Evolutionary conservation across 1,284 basidiomycete genomes (phyloP).

Genomic region (Moesziomyces sp.): DNA sequence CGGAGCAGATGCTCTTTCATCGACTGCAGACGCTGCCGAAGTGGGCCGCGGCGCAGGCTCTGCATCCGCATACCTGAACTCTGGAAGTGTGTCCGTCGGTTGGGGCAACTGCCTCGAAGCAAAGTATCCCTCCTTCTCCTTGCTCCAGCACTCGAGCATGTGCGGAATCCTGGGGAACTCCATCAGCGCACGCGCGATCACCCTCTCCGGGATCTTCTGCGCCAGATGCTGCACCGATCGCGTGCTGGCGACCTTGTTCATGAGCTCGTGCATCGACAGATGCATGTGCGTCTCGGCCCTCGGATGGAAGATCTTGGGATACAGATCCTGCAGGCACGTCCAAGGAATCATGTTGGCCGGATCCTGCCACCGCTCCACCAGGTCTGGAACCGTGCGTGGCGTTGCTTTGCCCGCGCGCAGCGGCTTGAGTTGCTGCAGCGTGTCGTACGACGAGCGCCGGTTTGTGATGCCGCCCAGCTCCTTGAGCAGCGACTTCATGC

Average conservation of each 20-base stretch:
- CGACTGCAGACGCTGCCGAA: constrained; percentile 1
- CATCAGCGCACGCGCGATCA: constrained; percentile 32
- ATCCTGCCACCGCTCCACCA: constrained; percentile 36
- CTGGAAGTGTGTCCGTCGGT: constrained; percentile 31
- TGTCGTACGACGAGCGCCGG: constrained; percentile 24
- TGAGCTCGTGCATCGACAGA: constrained; percentile 25
- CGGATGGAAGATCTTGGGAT: constrained; percentile 25
- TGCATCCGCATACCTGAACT: constrained; percentile 29
- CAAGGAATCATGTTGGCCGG: constrained; percentile 39
- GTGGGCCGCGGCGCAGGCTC: background rate
- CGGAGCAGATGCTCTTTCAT: background rate
- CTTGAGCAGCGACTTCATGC: constrained; percentile 28
- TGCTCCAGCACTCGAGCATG: constrained; percentile 37
- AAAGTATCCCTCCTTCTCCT: constrained; percentile 32
- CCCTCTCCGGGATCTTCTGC: constrained; percentile 17
- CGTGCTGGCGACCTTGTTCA: constrained; percentile 22
- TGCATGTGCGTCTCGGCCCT: constrained; percentile 17
- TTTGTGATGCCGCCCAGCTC: constrained; percentile 20
- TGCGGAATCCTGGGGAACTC: constrained; percentile 41
- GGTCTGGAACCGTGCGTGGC: constrained; percentile 14
- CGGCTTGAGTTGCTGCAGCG: constrained; percentile 26
- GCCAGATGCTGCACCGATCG: constrained; percentile 15
- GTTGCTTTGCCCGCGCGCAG: constrained; percentile 7
- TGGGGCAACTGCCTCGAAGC: constrained; percentile 8
- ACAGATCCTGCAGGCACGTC: constrained; percentile 28